phyloP scores from a whole-genome alignment of 805 yeast species.

The Ogataea sp. region DNA sequence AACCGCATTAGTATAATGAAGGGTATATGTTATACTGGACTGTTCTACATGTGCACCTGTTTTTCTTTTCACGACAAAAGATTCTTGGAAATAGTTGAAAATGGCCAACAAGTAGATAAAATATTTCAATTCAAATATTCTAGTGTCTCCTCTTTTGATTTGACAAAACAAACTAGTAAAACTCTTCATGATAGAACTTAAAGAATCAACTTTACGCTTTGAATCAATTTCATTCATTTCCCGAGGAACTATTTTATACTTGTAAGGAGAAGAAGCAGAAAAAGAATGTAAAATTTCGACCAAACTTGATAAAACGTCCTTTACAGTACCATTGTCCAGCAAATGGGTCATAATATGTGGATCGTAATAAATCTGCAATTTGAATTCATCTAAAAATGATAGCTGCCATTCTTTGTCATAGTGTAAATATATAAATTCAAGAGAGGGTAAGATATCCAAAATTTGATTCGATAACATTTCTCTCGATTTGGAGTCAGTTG shows the following conservation, averaged over 20 bases:
- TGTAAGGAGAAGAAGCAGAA: slow-evolving; percentile 11
- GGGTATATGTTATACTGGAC: slow-evolving; percentile 42
- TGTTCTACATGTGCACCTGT: slow-evolving; percentile 62
- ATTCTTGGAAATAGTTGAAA: slow-evolving; percentile 50
- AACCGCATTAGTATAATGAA: slow-evolving; percentile 34
- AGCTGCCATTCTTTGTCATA: slow-evolving; percentile 44
- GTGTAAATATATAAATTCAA: slow-evolving; percentile 35
- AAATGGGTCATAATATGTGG: slow-evolving; percentile 29
- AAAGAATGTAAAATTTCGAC: slow-evolving; percentile 12
- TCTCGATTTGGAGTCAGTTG: slow-evolving; percentile 43
- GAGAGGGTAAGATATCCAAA: slow-evolving; percentile 43
- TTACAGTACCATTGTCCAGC: slow-evolving; percentile 30
- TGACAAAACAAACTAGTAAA: slow-evolving; percentile 5
- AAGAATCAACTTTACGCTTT: slow-evolving; percentile 3
- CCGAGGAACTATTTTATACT: not conserved
- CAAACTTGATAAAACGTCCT: slow-evolving; percentile 31
- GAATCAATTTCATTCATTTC: slow-evolving; percentile 3
- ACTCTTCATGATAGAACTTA: slow-evolving; percentile 6
- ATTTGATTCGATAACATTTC: slow-evolving; percentile 43
- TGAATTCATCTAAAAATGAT: slow-evolving; percentile 19
- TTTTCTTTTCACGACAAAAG: slow-evolving; percentile 47
- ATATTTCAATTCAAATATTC: slow-evolving; percentile 11
- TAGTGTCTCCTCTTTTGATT: slow-evolving; percentile 16
- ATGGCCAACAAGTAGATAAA: slow-evolving; percentile 35
- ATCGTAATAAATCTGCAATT: slow-evolving; percentile 24